Evolutionary conservation across 2,329 filamentous ascomycete genomes (phyloP).

Genomic region (Trichophyton benhamiae): DNA sequence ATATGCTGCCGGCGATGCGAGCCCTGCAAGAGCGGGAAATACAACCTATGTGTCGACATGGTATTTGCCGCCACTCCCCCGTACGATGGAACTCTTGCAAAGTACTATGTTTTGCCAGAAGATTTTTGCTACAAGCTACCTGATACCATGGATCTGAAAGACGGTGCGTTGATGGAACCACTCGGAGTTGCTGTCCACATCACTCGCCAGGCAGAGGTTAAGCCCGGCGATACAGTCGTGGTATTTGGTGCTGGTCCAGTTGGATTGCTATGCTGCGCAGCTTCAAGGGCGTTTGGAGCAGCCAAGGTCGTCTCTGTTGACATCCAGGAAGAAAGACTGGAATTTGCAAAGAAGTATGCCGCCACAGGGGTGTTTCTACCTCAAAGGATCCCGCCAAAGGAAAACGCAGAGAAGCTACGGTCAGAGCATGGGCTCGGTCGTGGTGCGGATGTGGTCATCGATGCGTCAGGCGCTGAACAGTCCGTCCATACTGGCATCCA

Average conservation of each 20-base stretch:
- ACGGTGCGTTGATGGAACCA: conserved; percentile 84
- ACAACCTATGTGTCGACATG: conserved; percentile 75
- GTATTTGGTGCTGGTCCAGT: conserved; percentile 83
- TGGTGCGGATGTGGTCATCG: conserved; percentile 67
- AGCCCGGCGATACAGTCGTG: conserved; percentile 63
- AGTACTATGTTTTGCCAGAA: conserved; percentile 69
- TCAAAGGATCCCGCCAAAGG: conserved; percentile 49
- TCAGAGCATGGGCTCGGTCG: conserved; percentile 48
- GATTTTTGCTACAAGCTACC: conserved; percentile 94
- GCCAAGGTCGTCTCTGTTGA: conserved; percentile 75
- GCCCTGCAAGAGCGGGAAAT: conserved; percentile 53
- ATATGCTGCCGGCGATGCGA: conserved; percentile 53
- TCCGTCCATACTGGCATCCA: conserved; percentile 66
- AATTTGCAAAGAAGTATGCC: conserved; percentile 63
- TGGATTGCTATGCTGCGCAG: conserved; percentile 74
- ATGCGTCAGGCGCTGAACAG: conserved; percentile 66
- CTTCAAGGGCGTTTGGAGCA: conserved; percentile 76
- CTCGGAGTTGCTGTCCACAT: conserved; percentile 80
- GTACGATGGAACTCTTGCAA: conserved; percentile 74
- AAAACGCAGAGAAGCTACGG: conserved; percentile 61
- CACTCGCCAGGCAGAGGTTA: conserved; percentile 57
- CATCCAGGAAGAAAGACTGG: conserved; percentile 65
- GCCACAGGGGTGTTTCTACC: conserved; percentile 45
- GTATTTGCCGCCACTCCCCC: conserved; percentile 89
- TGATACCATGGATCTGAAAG: conserved; percentile 60